Evolutionary conservation across 2,329 filamentous ascomycete species (phyloP).

Genomic region (Periconia sp.): DNA sequence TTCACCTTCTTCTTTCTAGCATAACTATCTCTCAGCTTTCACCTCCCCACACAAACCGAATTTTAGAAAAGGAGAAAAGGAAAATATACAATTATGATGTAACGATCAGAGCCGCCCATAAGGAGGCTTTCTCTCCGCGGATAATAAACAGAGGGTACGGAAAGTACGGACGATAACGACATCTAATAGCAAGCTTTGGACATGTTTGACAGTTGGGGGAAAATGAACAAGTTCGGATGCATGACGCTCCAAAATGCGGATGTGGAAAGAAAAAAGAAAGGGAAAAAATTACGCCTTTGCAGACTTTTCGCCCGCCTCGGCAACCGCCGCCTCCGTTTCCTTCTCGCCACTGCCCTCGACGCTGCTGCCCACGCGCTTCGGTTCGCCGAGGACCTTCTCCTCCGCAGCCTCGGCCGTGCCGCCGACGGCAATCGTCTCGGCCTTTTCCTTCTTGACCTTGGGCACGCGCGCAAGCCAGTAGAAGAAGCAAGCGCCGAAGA

Average conservation of each 20-base stretch:
- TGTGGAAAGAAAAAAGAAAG: neutral
- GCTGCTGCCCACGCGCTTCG: slow-evolving; percentile 2
- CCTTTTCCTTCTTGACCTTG: slow-evolving; percentile 48
- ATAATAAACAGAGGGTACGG: neutral
- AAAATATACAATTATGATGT: neutral
- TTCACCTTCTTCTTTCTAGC: no score
- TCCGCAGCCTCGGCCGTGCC: neutral
- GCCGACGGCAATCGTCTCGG: slow-evolving; percentile 9
- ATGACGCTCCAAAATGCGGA: neutral
- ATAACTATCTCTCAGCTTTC: neutral
- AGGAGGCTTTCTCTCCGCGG: neutral
- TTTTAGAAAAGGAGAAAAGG: neutral
- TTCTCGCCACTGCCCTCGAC: neutral
- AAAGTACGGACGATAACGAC: no score
- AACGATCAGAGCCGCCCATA: neutral
- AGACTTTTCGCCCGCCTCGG: neutral
- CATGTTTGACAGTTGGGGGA: no score
- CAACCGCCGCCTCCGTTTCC: neutral
- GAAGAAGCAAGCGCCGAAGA: slow-evolving; percentile 50
- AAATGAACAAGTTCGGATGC: neutral
- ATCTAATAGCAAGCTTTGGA: no score
- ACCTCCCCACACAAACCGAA: neutral
- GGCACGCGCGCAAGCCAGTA: slow-evolving; percentile 60
- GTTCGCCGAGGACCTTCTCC: neutral
- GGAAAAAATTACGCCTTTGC: neutral